These are phyloP conservation scores for Verticillium nonalfalfae DNA, from an alignment of 2,329 filamentous ascomycete species.

Conservation along the genomic window DNA sequence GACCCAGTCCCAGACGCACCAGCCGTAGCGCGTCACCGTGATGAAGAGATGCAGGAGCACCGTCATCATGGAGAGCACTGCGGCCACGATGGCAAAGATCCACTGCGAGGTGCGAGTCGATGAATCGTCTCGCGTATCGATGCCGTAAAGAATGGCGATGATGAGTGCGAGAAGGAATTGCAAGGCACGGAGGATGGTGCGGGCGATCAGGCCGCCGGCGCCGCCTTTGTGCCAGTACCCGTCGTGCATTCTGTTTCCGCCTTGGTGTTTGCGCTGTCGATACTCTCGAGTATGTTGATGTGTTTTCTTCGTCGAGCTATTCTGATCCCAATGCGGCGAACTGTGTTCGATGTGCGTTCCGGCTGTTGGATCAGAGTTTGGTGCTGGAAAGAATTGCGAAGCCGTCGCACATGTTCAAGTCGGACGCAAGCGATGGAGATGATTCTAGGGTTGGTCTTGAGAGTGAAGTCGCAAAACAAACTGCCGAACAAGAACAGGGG, in stretches of 20 bases:
- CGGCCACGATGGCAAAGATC: slow-evolving; percentile 7
- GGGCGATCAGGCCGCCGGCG: slow-evolving; percentile 4
- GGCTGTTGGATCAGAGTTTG: too few relatives aligned
- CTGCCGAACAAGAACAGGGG: too few relatives aligned
- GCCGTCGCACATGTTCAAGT: too few relatives aligned
- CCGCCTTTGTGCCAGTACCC: slow-evolving; percentile 7
- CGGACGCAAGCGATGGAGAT: too few relatives aligned
- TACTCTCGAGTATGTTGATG: too few relatives aligned
- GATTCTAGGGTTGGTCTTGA: too few relatives aligned
- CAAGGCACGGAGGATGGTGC: slow-evolving; percentile 5
- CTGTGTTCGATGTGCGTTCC: too few relatives aligned
- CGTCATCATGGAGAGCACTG: slow-evolving; percentile 2
- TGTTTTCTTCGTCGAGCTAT: too few relatives aligned
- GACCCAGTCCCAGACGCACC: slow-evolving; percentile 7
- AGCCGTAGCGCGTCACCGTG: slow-evolving; percentile 6
- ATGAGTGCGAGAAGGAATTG: slow-evolving; percentile 8
- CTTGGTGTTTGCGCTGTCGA: too few relatives aligned
- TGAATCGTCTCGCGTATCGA: slow-evolving; percentile 2
- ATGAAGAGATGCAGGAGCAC: slow-evolving; percentile 5
- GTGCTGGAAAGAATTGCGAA: too few relatives aligned
- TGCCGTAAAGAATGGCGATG: slow-evolving; percentile 5
- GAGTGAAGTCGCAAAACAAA: too few relatives aligned
- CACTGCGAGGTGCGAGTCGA: not conserved
- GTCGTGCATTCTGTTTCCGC: not conserved
- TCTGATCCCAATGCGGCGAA: too few relatives aligned